Evolutionary conservation across 805 yeast species (phyloP).

Genomic region (Scheffersomyces lignosus): DNA sequence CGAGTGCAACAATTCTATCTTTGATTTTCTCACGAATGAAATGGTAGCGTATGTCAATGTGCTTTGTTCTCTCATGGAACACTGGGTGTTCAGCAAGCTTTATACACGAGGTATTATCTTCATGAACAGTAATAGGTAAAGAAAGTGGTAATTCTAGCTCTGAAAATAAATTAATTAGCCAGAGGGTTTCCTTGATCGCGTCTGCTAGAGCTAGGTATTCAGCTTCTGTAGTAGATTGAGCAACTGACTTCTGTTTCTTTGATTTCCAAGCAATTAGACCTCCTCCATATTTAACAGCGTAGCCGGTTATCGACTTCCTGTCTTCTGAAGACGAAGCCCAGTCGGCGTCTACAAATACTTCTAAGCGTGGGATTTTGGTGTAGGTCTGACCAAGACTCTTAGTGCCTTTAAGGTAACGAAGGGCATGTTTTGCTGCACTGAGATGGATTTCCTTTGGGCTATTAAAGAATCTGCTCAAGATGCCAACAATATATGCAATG

Average conservation of each 20-base stretch:
- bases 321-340: conserved; percentile 2
- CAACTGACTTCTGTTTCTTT: conserved; percentile 12
- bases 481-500: not conserved
- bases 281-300: conserved; percentile 4
- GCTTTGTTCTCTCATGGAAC: not conserved
- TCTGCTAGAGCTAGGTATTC: conserved; percentile 11
- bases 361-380: not conserved
- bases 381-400: not conserved
- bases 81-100: not conserved
- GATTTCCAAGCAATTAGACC: conserved; percentile 15
- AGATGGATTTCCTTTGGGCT: not conserved
- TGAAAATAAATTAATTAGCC: conserved; percentile 6
- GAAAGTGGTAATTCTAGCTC: conserved; percentile 1
- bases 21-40: not conserved
- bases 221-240: conserved; percentile 13
- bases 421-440: not conserved
- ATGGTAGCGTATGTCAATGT: not conserved
- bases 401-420: conserved; percentile 13
- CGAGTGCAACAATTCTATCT: not conserved
- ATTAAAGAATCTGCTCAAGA: not conserved
- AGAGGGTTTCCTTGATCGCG: conserved; percentile 7
- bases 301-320: conserved; percentile 6
- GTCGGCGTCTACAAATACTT: conserved; percentile 13
- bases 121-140: not conserved
- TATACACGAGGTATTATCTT: not conserved